Conservation (phyloP, 164 flowering plant species). For the Tinospora cordifolia region DNA sequence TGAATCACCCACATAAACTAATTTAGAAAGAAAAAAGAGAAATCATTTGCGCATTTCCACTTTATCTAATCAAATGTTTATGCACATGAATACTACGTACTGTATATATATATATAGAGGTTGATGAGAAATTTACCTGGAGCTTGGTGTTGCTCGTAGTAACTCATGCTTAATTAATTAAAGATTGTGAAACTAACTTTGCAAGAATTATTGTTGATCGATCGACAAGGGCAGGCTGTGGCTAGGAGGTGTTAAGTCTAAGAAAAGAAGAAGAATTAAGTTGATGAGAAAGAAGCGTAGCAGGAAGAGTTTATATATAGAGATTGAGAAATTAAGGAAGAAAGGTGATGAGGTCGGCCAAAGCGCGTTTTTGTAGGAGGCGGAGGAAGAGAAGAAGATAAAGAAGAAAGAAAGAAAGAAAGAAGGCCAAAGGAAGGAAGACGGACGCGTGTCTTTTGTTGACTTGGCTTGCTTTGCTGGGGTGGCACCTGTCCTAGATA, state of each 20-base stretch:
- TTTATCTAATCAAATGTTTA: background rate
- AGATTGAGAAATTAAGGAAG: background rate
- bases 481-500: background rate
- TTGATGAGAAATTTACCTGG: background rate
- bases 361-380: background rate
- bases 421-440: background rate
- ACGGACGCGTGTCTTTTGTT: background rate
- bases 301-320: background rate
- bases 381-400: background rate
- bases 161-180: slow-evolving; percentile 4
- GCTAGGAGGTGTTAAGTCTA: background rate
- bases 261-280: too few relatives aligned
- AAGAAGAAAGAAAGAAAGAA: background rate
- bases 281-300: background rate
- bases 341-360: background rate
- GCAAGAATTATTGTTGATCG: background rate
- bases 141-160: slow-evolving; percentile 4
- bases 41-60: too few relatives aligned
- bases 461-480: background rate
- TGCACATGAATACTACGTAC: background rate
- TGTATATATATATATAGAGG: background rate
- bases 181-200: background rate
- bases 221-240: background rate
- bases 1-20: too few relatives aligned
- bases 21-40: too few relatives aligned